Conservation (phyloP, 192 early-diverging fungal genomes). For the Globomyces pollinis-pini region DNA sequence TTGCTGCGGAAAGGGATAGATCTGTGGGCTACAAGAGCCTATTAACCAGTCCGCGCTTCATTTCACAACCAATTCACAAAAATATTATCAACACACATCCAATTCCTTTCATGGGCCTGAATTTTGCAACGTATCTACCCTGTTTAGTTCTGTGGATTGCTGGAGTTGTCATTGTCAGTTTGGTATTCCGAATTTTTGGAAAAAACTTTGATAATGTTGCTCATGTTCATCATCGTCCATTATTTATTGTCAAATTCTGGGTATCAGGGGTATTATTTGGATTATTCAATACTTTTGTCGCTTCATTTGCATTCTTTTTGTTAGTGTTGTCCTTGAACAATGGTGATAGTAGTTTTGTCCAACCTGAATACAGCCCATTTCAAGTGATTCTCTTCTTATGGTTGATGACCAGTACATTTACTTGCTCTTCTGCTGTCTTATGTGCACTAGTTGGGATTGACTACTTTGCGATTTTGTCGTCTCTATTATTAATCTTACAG, state of each 20-base stretch:
- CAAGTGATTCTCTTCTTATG: neutral
- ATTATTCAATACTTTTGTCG: no score
- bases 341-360: no score
- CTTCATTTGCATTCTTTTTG: no score
- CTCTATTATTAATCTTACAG: constrained; percentile 3
- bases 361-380: constrained; percentile 1
- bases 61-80: neutral
- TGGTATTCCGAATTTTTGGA: neutral
- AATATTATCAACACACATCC: constrained; percentile 7
- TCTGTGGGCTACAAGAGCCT: constrained; percentile 1
- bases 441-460: neutral
- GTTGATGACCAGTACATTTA: neutral
- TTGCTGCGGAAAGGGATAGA: no score
- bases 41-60: neutral
- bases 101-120: neutral
- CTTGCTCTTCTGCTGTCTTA: neutral
- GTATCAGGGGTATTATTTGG: no score
- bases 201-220: no score
- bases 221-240: no score
- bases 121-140: neutral
- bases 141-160: neutral
- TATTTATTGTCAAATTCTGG: no score
- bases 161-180: neutral
- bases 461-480: neutral
- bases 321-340: no score